Conservation (phyloP, 306 rosid species). For the Trifolium pratense region DNA sequence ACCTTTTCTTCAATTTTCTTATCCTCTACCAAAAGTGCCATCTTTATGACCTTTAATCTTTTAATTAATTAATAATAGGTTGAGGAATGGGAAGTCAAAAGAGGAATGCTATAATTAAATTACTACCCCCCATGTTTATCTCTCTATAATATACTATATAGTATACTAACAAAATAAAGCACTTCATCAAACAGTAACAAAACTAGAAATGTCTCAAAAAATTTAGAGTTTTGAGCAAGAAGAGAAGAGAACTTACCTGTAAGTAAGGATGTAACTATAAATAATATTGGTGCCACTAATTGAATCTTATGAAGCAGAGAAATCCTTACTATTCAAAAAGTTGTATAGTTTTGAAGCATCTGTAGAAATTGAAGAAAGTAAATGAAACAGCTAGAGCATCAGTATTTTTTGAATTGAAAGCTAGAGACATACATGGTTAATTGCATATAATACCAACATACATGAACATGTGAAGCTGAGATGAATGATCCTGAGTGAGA, state of each 20-base stretch:
- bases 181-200: constrained; percentile 25
- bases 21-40: constrained; percentile 48
- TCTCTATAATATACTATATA: not conserved
- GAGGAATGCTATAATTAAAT: constrained; percentile 42
- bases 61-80: constrained; percentile 24
- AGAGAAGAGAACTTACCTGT: constrained; percentile 50
- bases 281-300: constrained; percentile 27
- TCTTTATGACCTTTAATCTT: constrained; percentile 50
- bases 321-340: constrained; percentile 34
- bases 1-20: constrained; percentile 32
- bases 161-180: constrained; percentile 22
- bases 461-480: constrained; percentile 45
- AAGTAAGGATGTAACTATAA: not conserved
- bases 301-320: constrained; percentile 41
- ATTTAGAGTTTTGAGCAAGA: constrained; percentile 35
- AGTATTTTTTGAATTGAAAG: constrained; percentile 37
- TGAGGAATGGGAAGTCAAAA: constrained; percentile 48
- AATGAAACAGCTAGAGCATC: constrained; percentile 41
- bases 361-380: constrained; percentile 41
- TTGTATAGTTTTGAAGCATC: constrained; percentile 37
- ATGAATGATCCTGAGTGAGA: constrained; percentile 41
- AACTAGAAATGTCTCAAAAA: constrained; percentile 27
- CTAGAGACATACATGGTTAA: constrained; percentile 30
- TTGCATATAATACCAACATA: constrained; percentile 29
- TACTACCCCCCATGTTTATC: constrained; percentile 11